A percentile compares a stretch with the other conserved stretches of the same genome.
Conservation (phyloP, 768 basidiomycete species). For the Lactarius indigo region DNA sequence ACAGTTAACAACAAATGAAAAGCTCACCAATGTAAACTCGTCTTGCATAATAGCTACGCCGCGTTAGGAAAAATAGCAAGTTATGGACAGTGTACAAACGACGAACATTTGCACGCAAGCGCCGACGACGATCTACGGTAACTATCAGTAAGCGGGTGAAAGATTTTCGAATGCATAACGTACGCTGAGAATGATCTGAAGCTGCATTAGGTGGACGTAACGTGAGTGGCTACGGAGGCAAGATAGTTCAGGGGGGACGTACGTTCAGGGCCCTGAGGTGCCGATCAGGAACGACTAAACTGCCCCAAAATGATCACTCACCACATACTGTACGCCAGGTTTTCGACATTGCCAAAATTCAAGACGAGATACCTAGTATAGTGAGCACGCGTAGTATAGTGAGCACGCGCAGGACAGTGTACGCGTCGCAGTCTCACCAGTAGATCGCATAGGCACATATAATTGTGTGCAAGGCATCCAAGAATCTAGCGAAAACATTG, state of each 20-base stretch:
- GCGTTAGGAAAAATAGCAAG: background rate
- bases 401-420: background rate
- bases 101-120: slow-evolving; percentile 2
- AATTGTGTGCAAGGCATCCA: slow-evolving; percentile 46
- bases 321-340: slow-evolving; percentile 42
- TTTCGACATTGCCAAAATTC: slow-evolving; percentile 40
- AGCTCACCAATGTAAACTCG: background rate
- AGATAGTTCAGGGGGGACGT: slow-evolving; percentile 8
- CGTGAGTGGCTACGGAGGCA: slow-evolving; percentile 27
- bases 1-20: background rate
- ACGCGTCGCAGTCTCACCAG: slow-evolving; percentile 33
- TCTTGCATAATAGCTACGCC: slow-evolving; percentile 6
- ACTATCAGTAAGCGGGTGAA: too few species aligned
- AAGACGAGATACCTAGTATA: slow-evolving; percentile 43
- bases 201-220: background rate
- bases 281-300: background rate
- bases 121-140: background rate
- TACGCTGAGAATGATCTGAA: background rate
- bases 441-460: slow-evolving; percentile 46
- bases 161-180: background rate
- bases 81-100: background rate
- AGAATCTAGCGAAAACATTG: slow-evolving; percentile 29
- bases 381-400: slow-evolving; percentile 26
- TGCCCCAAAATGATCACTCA: slow-evolving; percentile 26
- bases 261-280: slow-evolving; percentile 25